Conservation (phyloP, 2,329 filamentous ascomycete species). For the Colletotrichum sp. region DNA sequence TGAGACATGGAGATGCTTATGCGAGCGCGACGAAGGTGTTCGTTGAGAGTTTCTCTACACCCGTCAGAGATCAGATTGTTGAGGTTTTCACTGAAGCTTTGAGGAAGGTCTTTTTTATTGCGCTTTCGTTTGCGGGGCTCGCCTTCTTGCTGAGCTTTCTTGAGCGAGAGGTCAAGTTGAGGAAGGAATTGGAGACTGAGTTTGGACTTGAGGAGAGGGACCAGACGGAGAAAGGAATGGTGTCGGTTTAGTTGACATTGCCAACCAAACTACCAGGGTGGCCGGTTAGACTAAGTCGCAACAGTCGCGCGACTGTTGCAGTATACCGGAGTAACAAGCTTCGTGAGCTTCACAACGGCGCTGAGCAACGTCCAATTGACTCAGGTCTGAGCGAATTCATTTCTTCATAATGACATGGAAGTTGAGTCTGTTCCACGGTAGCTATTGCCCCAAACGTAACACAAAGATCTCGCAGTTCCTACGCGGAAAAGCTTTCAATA, state of each 20-base stretch:
- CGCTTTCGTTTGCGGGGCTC: slow-evolving; percentile 23
- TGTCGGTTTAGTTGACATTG: not conserved
- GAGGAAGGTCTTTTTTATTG: slow-evolving; percentile 27
- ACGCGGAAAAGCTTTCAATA: not conserved
- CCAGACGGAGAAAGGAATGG: not conserved
- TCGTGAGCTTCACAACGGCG: not conserved
- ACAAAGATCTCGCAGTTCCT: not conserved
- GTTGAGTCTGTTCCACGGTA: not conserved
- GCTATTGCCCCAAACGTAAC: not conserved
- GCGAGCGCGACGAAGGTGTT: slow-evolving; percentile 29
- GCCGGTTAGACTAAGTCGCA: not conserved
- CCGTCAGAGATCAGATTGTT: slow-evolving; percentile 24
- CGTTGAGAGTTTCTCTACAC: slow-evolving; percentile 21
- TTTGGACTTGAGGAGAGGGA: slow-evolving; percentile 28
- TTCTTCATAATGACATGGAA: not conserved
- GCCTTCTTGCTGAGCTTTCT: slow-evolving; percentile 28
- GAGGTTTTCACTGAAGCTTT: slow-evolving; percentile 28
- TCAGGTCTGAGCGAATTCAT: not conserved
- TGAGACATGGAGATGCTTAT: slow-evolving; percentile 33
- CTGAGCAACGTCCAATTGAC: not conserved
- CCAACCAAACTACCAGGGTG: not conserved
- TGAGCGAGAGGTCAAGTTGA: slow-evolving; percentile 29
- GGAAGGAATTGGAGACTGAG: slow-evolving; percentile 31
- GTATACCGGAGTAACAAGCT: not conserved
- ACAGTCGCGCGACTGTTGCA: not conserved